phyloP scores from a whole-genome alignment of 306 rosid species.

The Trichosanthes cucumerina region DNA sequence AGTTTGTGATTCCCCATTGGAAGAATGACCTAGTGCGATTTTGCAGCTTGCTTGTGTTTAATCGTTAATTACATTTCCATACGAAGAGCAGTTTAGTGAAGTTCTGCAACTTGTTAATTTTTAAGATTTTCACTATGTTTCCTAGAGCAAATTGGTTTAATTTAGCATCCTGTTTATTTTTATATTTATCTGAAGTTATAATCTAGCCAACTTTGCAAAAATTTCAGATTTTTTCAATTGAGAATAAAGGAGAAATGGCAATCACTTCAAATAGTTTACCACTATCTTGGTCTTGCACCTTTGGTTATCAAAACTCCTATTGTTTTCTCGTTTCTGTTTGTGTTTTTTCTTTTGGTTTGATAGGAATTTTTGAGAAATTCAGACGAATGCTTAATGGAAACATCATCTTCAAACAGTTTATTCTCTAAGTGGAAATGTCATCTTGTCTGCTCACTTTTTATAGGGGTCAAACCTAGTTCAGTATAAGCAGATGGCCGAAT shows the following conservation, averaged over 20 bases:
- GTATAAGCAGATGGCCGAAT: conserved; percentile 47
- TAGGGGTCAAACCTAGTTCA: conserved; percentile 7
- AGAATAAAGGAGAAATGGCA: neutral
- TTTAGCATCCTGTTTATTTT: neutral
- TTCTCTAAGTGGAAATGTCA: neutral
- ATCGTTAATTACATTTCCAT: neutral
- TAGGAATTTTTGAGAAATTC: neutral
- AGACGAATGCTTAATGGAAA: neutral
- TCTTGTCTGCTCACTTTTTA: conserved; percentile 6
- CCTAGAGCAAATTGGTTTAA: neutral
- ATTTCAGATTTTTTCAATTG: neutral
- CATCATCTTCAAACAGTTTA: neutral
- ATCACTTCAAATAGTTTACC: neutral
- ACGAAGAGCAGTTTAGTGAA: neutral
- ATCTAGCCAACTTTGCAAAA: neutral
- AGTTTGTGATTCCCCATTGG: neutral
- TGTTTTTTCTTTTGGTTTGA: neutral
- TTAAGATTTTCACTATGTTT: neutral
- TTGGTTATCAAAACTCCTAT: neutral
- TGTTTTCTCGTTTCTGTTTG: neutral
- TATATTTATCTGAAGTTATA: neutral
- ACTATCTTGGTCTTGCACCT: neutral
- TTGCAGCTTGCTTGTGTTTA: neutral
- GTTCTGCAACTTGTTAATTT: neutral
- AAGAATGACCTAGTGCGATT: neutral